phyloP scores from a whole-genome alignment of 768 basidiomycete species.

The Phanerochaete sordida region DNA sequence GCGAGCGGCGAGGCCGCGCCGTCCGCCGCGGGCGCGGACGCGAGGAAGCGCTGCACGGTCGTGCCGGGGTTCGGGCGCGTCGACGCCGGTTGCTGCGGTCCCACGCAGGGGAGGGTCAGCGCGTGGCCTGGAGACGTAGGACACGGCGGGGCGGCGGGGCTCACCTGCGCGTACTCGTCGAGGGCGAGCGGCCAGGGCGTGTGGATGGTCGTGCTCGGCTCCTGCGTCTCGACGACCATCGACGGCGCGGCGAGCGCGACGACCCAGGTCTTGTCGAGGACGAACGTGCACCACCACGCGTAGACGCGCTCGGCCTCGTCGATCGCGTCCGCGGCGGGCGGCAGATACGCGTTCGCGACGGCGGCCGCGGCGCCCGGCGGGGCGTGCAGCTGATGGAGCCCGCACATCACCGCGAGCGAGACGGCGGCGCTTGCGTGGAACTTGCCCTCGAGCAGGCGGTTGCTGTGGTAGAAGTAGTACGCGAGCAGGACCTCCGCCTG shows the following conservation, averaged over 20 bases:
- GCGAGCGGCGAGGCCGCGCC: slow-evolving; percentile 3
- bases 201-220: slow-evolving; percentile 29
- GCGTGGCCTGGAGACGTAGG: neutral
- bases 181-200: slow-evolving; percentile 39
- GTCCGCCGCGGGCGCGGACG: neutral
- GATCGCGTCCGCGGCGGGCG: slow-evolving; percentile 23
- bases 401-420: slow-evolving; percentile 40
- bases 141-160: neutral
- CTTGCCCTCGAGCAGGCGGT: slow-evolving; percentile 12
- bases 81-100: neutral
- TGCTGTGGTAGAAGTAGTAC: slow-evolving; percentile 13
- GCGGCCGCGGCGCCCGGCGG: neutral
- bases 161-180: slow-evolving; percentile 15
- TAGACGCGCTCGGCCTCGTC: slow-evolving; percentile 36
- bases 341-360: slow-evolving; percentile 8
- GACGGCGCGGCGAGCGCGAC: slow-evolving; percentile 28
- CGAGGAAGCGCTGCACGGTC: slow-evolving; percentile 10
- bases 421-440: slow-evolving; percentile 16
- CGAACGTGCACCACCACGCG: slow-evolving; percentile 36
- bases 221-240: slow-evolving; percentile 25
- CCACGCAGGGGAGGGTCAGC: neutral
- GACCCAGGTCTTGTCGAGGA: slow-evolving; percentile 31
- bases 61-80: slow-evolving; percentile 1
- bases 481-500: slow-evolving; percentile 13
- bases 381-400: slow-evolving; percentile 42